Percentiles rank a stretch among this genome's conserved stretches.
These are phyloP conservation scores for Piedraia hortae DNA, from an alignment of 2,329 filamentous ascomycete species.

Conservation along the genomic window DNA sequence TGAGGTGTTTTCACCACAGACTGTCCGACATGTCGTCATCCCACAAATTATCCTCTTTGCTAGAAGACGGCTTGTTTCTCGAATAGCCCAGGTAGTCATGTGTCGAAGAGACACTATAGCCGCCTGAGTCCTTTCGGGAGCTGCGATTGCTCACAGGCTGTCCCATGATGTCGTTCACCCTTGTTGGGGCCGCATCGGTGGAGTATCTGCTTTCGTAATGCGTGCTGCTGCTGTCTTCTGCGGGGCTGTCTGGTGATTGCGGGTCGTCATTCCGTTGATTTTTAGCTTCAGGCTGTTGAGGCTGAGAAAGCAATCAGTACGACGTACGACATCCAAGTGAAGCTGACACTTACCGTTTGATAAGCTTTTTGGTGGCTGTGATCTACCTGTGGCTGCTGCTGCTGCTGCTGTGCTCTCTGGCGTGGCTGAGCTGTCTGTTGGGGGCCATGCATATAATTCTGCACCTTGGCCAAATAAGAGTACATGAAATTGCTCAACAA, in stretches of 20 bases:
- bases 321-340: not conserved
- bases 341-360: constrained; percentile 11
- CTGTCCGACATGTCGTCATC: constrained; percentile 10
- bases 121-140: constrained; percentile 1
- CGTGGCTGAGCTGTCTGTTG: constrained; percentile 39
- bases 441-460: constrained; percentile 79
- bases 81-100: constrained; percentile 13
- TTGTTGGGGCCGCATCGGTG: constrained; percentile 1
- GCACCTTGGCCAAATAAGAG: constrained; percentile 90
- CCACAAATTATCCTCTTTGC: constrained; percentile 7
- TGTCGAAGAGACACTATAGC: constrained; percentile 11
- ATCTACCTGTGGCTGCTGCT: constrained; percentile 9
- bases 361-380: constrained; percentile 13
- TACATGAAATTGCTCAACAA: constrained; percentile 99
- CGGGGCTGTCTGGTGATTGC: not conserved
- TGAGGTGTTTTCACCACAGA: constrained; percentile 9
- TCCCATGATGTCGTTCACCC: constrained; percentile 4
- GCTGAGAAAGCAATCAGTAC: constrained; percentile 4
- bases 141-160: not conserved
- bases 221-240: not conserved
- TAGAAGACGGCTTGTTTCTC: constrained; percentile 8
- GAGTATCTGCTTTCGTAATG: constrained; percentile 4
- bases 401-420: constrained; percentile 9
- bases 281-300: constrained; percentile 9
- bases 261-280: constrained; percentile 1